Percentiles rank a stretch among this genome's conserved stretches.
Conservation (phyloP, 352 stramenopile genomes). For the Phytopythium kandeliae region DNA sequence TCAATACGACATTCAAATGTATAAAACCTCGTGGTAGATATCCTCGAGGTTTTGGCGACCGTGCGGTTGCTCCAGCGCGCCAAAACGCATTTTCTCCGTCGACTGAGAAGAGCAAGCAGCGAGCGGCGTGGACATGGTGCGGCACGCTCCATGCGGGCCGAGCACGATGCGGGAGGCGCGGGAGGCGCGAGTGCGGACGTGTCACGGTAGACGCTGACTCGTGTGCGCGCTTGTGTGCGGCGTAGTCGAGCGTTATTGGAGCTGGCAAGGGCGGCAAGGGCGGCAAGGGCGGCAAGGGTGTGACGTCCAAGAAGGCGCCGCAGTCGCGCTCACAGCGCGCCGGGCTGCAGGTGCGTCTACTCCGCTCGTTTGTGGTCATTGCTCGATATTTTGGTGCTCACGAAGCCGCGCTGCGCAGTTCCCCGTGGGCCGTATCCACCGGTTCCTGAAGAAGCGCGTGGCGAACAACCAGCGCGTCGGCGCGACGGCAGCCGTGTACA, state of each 20-base stretch:
- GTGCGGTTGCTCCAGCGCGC: too few relatives aligned
- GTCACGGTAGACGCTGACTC: background rate
- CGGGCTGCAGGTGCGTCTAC: slow-evolving; percentile 88
- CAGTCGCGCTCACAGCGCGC: slow-evolving; percentile 98
- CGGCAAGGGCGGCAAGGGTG: slow-evolving; percentile 99
- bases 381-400: background rate
- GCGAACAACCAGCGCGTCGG: slow-evolving; percentile 98
- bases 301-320: slow-evolving; percentile 98
- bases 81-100: slow-evolving; percentile 2
- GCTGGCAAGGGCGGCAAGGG: slow-evolving; percentile 96
- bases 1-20: too few relatives aligned
- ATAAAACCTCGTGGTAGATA: too few relatives aligned
- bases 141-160: background rate
- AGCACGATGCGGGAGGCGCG: background rate
- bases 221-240: slow-evolving; percentile 6
- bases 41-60: too few relatives aligned
- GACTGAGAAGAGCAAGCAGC: too few relatives aligned
- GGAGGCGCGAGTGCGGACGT: background rate
- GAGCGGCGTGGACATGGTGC: too few relatives aligned
- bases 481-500: slow-evolving; percentile 99
- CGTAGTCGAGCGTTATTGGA: slow-evolving; percentile 81
- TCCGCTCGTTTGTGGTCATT: background rate
- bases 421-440: slow-evolving; percentile 98
- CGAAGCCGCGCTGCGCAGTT: slow-evolving; percentile 74
- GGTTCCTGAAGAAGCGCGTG: slow-evolving; percentile 99